phyloP scores from a whole-genome alignment of 164 flowering plant genomes.

The Stephania japonica region DNA sequence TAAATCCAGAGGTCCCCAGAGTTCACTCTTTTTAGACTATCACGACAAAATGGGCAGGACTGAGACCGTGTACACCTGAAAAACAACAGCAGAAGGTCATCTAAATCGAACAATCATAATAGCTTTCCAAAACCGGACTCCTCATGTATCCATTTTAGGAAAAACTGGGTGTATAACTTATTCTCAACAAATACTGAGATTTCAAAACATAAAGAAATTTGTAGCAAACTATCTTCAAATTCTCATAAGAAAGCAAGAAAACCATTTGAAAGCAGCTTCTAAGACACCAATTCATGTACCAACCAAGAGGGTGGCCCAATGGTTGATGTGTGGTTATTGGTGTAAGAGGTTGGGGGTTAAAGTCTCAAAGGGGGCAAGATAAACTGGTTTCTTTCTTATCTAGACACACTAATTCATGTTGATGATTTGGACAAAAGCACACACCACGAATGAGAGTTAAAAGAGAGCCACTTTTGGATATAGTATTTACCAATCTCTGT shows the following conservation, averaged over 20 bases:
- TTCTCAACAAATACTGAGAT: neutral
- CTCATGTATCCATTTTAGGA: too few species aligned
- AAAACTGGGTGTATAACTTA: neutral
- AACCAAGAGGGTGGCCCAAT: too few species aligned
- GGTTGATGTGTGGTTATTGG: too few species aligned
- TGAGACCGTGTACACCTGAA: constrained; percentile 72
- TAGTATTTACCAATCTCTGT: constrained; percentile 54
- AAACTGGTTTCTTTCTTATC: too few species aligned
- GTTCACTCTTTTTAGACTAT: constrained; percentile 65
- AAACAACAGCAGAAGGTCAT: neutral
- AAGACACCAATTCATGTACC: too few species aligned
- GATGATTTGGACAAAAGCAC: neutral
- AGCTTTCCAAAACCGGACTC: too few species aligned
- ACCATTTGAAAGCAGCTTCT: too few species aligned
- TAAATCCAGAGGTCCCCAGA: constrained; percentile 84
- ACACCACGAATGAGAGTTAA: neutral
- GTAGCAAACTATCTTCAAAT: neutral
- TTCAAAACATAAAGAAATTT: neutral
- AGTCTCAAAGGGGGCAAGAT: too few species aligned
- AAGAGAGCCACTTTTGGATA: neutral
- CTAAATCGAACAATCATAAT: neutral
- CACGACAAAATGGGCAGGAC: constrained; percentile 91
- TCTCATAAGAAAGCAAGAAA: too few species aligned
- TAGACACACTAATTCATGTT: too few species aligned
- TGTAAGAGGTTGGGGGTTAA: too few species aligned